Evolutionary conservation across 1,284 basidiomycete species (phyloP).

Genomic region (Pisolithus thermaeus): DNA sequence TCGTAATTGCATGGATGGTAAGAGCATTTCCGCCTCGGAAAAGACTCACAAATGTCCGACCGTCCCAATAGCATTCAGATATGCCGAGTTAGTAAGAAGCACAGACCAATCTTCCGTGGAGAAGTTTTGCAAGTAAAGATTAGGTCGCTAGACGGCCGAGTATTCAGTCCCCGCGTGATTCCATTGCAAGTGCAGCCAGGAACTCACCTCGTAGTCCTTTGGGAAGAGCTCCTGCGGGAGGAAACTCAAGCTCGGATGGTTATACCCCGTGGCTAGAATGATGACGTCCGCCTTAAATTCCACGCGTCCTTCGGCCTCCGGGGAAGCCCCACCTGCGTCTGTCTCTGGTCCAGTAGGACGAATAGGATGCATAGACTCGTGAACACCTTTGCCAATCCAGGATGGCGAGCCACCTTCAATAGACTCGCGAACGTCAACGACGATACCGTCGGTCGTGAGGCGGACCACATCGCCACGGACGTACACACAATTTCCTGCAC

Average conservation of each 20-base stretch:
- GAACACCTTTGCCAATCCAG: background rate
- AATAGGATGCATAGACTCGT: slow-evolving; percentile 3
- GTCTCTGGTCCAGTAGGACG: slow-evolving; percentile 9
- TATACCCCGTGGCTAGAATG: slow-evolving; percentile 58
- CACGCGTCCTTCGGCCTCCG: background rate
- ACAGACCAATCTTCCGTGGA: slow-evolving; percentile 54
- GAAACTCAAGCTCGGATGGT: slow-evolving; percentile 51
- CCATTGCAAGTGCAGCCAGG: background rate
- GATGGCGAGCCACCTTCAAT: slow-evolving; percentile 1
- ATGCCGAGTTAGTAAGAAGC: slow-evolving; percentile 53
- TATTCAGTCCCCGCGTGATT: background rate
- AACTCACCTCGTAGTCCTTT: slow-evolving; percentile 42
- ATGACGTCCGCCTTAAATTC: slow-evolving; percentile 50
- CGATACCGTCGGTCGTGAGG: slow-evolving; percentile 41
- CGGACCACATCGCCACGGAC: slow-evolving; percentile 49
- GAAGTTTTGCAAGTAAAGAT: slow-evolving; percentile 63
- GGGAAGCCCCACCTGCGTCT: background rate
- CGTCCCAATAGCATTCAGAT: slow-evolving; percentile 42
- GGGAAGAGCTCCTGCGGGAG: slow-evolving; percentile 56
- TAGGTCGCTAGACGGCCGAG: slow-evolving; percentile 33
- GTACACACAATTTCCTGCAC: slow-evolving; percentile 44
- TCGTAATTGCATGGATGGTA: background rate
- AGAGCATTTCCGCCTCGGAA: slow-evolving; percentile 22
- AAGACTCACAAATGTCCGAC: slow-evolving; percentile 8
- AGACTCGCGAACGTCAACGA: slow-evolving; percentile 30